phyloP scores from a whole-genome alignment of 257 asterid genomes.

The Mitragyna speciosa region DNA sequence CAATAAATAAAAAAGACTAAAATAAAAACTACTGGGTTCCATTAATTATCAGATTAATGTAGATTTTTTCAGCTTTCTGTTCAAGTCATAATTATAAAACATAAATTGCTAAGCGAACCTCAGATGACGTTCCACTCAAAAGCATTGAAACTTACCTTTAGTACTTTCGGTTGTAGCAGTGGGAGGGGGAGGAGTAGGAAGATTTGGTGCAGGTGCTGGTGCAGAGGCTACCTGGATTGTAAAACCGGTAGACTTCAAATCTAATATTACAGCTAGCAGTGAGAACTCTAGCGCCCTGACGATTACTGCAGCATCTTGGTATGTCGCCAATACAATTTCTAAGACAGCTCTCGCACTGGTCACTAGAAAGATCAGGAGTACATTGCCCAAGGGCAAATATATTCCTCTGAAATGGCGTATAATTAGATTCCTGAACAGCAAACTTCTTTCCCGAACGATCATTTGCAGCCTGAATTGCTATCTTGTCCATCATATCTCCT shows the following conservation, averaged over 20 bases:
- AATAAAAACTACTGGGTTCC: too few species aligned
- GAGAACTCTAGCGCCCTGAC: too few species aligned
- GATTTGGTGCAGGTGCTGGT: background rate
- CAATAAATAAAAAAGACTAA: too few species aligned
- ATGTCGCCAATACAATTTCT: too few species aligned
- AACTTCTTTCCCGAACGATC: constrained; percentile 8
- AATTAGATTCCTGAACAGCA: constrained; percentile 6
- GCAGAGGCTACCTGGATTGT: background rate
- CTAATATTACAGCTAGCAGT: constrained; percentile 21
- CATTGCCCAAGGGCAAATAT: constrained; percentile 24
- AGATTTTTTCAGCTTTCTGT: too few species aligned
- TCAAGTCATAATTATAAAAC: too few species aligned
- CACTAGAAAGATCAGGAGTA: constrained; percentile 30
- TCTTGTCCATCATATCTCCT: background rate
- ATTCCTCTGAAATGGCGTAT: background rate
- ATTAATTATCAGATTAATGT: too few species aligned
- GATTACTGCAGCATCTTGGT: too few species aligned
- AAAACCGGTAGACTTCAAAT: constrained; percentile 17
- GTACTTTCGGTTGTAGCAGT: background rate
- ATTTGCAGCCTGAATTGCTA: background rate
- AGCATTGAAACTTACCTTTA: background rate
- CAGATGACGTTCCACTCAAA: too few species aligned
- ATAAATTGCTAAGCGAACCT: too few species aligned
- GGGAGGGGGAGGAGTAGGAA: background rate
- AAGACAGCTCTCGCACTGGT: too few species aligned